Percentiles rank a stretch among this genome's conserved stretches.
Conservation (phyloP, 345 rosid genomes). For the Aquilaria yunnanensis region DNA sequence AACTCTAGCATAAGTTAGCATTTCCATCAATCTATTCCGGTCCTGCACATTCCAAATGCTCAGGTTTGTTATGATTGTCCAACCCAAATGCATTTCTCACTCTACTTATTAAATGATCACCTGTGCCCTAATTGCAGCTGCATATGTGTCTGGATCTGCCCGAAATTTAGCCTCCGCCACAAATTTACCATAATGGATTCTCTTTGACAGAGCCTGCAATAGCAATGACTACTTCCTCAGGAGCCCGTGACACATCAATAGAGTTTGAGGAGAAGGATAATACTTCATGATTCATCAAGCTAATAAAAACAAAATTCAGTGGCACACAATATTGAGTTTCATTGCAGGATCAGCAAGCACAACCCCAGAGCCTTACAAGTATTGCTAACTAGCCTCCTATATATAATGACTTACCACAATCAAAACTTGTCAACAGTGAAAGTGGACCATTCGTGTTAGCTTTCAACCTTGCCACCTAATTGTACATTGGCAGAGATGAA, state of each 20-base stretch:
- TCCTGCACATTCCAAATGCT: conserved; percentile 35
- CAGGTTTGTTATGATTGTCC: not conserved
- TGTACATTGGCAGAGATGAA: not conserved
- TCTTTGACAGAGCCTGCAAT: conserved; percentile 76
- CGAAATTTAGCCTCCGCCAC: conserved; percentile 92
- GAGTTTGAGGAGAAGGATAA: too few species aligned
- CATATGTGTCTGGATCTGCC: conserved; percentile 58
- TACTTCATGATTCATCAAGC: too few species aligned
- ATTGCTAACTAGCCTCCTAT: not conserved
- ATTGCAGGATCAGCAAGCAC: too few species aligned
- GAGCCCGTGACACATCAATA: not conserved
- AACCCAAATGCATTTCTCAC: not conserved
- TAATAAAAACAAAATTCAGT: too few species aligned
- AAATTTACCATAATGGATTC: conserved; percentile 91
- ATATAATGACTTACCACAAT: too few species aligned
- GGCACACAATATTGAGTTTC: too few species aligned
- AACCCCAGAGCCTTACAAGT: not conserved
- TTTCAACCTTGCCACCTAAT: not conserved
- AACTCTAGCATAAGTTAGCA: conserved; percentile 47
- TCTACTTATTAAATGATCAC: conserved; percentile 14
- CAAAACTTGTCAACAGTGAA: too few species aligned
- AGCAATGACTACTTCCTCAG: not conserved
- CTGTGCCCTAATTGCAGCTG: conserved; percentile 64
- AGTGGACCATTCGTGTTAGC: too few species aligned
- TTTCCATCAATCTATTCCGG: conserved; percentile 35